These are phyloP conservation scores for Psilocybe sp. DNA, from an alignment of 768 basidiomycete species.

Conservation along the genomic window DNA sequence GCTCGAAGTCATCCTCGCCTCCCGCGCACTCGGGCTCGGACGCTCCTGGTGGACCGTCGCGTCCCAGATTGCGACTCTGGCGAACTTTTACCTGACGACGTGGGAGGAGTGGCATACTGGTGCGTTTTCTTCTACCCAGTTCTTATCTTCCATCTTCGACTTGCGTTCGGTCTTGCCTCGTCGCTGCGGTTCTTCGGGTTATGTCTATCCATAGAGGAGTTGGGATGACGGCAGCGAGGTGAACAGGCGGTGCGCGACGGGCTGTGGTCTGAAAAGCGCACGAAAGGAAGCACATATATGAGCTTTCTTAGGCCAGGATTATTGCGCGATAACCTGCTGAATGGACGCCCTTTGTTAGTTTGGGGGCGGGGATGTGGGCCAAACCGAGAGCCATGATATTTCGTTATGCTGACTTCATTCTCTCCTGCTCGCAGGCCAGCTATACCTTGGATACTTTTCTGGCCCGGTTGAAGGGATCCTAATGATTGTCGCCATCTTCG, in stretches of 20 bases:
- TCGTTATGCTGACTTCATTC: background rate
- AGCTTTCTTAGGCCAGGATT: too few relatives aligned
- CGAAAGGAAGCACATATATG: too few relatives aligned
- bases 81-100: conserved; percentile 80
- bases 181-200: background rate
- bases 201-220: too few relatives aligned
- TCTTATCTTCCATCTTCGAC: background rate
- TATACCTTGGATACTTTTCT: conserved; percentile 91
- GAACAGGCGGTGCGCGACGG: too few relatives aligned
- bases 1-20: conserved; percentile 84
- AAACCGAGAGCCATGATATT: too few relatives aligned
- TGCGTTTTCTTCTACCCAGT: too few relatives aligned
- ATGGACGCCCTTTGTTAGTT: too few relatives aligned
- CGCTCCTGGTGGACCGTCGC: conserved; percentile 97
- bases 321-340: too few relatives aligned
- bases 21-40: conserved; percentile 86
- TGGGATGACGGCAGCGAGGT: too few relatives aligned
- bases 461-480: conserved; percentile 97
- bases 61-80: conserved; percentile 72
- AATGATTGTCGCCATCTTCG: conserved; percentile 74
- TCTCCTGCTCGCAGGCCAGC: conserved; percentile 51
- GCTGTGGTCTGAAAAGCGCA: too few relatives aligned
- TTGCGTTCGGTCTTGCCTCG: background rate
- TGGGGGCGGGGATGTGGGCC: too few relatives aligned
- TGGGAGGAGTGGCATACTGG: conserved; percentile 91